Evolutionary conservation across 139 green algal genomes (phyloP), one percentile per base, ranked within the genome.

Genomic region (Tetraselmis chui): DNA sequence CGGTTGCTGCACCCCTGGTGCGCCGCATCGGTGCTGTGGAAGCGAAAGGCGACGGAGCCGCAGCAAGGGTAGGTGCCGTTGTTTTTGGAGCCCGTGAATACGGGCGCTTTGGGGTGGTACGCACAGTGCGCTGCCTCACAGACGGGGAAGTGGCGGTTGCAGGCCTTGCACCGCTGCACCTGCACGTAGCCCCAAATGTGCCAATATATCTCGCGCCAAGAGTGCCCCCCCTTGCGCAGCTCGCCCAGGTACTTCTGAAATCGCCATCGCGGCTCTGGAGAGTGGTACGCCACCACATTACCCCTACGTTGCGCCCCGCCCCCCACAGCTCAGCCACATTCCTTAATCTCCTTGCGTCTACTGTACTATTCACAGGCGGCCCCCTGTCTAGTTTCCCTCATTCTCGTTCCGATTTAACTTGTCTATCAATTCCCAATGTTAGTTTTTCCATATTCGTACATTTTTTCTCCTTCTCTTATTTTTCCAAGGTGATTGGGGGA

Each of bases 201-300:
- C 78, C 78, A 82, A 31, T 76, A 82, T 24, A 82, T 32, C 28
- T 82, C 74, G 25, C 74, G 78, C 30, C 78, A 32, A 5, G 32
- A 28, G 78, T 82, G 31, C 31, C 31, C 29, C 18, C 27, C 24
- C 78, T 75, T 25, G 22, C 58, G 32, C 31, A 82, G 78, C 30
- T 29, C 24, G 29, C 31, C 25, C 27, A 82, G 31, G 31, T 82
- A 75, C 30, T 74, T 82, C 31, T 32, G 32, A 1, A 82, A 30
- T 2, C 45, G 28, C 23, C 23, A 75, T 31, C 78, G 28, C 31
- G 18, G 22, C 30, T 75, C 28, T 1, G 78, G 31, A 1, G 27
- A 2, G 78, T 82, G 78, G 31, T 27, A 5, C 78, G 78, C 78
- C 31, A 67, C 45, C 45, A 67, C 45, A 18, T 67, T 67, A 18